Evolutionary conservation across 495 filamentous ascomycete species (phyloP).

Genomic region (Penicillium longicatenatum): DNA sequence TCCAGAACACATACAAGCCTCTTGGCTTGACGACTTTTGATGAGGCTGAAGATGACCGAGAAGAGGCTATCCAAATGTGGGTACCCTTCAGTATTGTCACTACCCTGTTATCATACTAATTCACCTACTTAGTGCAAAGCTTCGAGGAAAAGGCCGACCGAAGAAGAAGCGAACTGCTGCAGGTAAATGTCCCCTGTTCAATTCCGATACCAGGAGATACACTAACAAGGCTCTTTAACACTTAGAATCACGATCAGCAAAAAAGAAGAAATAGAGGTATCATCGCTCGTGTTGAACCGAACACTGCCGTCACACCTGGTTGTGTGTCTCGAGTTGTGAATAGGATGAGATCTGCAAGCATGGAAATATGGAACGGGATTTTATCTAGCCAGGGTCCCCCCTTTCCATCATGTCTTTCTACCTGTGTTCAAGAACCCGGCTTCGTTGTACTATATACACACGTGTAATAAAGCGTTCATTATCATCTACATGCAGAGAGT

Average conservation of each 20-base stretch:
- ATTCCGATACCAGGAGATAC: background rate
- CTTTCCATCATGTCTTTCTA: background rate
- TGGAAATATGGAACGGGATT: background rate
- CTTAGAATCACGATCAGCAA: conserved; percentile 43
- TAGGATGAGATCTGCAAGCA: background rate
- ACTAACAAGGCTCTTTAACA: conserved; percentile 7
- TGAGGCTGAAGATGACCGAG: conserved; percentile 74
- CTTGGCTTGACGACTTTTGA: conserved; percentile 66
- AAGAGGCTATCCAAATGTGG: conserved; percentile 72
- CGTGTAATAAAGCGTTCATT: background rate
- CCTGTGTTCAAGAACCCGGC: background rate
- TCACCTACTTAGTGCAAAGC: conserved; percentile 56
- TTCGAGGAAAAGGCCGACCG: conserved; percentile 83
- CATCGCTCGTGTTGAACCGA: background rate
- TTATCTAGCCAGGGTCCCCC: background rate
- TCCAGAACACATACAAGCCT: conserved; percentile 54
- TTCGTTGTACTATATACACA: background rate
- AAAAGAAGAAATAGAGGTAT: conserved; percentile 45
- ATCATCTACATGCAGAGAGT: background rate
- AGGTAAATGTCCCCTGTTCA: conserved; percentile 48
- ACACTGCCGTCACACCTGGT: background rate
- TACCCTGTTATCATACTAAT: background rate
- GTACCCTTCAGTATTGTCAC: conserved; percentile 11
- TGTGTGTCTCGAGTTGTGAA: background rate
- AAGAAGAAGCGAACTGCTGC: conserved; percentile 81